Base-by-base conservation (phyloP, 305 asterid species). In the Nicotiana rustica region DNA sequence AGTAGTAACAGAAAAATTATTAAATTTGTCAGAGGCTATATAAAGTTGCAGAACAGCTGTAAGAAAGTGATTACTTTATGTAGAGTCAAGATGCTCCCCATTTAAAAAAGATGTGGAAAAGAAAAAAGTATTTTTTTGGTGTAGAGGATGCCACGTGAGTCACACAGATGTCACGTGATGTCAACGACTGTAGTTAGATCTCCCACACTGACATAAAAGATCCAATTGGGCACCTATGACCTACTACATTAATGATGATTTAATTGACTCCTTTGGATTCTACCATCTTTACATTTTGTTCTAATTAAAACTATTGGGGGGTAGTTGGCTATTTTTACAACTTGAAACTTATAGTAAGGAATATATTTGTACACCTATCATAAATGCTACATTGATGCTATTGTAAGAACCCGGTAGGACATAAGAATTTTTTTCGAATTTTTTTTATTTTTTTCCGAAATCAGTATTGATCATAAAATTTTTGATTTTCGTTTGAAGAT, bases 131-230 rank as follows among this genome's bases (percentile, higher is more conserved):
- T 9, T n/a, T n/a, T 41, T n/a, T 70, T 41, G 59, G 36, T 41
- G 59, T 55, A 41, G 3, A 70, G 60, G 35, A 69, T n/a, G 77
- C 57, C 77, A 69, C 77, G 77, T 69, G 77, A 38, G 57, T 69
- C 10, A 21, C n/a, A 69, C 77, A 18, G 35, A 69, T 41, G 18
- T 41, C 77, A 69, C 59, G 78, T 70, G 59, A 70, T 41, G 35
- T 35, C 78, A 70, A 70, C 0, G 49, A 41, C 10, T 41, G 49
- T 41, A 41, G 49, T 0, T 41, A 41, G 49, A 41, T 41, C 49
- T 1, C 6, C 1, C 49, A 7, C 10, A 41, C 49, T 41, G 10
- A 41, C 47, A 41, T 41, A 41, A 41, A 41, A 6, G 47, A 41
- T 41, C 49, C 49, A 41, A 41, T 41, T 41, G 49, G 49, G 47